phyloP scores from a whole-genome alignment of 768 basidiomycete genomes.

The Phanerochaete sordida region DNA sequence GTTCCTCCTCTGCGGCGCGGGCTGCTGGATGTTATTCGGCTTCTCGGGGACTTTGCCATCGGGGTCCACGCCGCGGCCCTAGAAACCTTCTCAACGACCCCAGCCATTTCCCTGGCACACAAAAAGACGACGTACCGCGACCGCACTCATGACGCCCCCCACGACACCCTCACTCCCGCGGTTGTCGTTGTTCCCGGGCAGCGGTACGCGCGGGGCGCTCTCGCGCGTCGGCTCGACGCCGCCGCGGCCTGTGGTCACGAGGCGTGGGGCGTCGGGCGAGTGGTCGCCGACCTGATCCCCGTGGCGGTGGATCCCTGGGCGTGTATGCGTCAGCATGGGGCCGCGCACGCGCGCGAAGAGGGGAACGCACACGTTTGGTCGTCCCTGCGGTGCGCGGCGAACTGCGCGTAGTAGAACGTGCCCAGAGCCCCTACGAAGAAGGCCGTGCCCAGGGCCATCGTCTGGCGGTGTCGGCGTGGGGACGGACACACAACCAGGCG shows the following conservation, averaged over 20 bases:
- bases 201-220: not conserved
- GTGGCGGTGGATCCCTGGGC: constrained; percentile 11
- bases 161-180: constrained; percentile 1
- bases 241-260: not conserved
- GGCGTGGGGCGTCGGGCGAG: not conserved
- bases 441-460: constrained; percentile 6
- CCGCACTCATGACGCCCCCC: constrained; percentile 3
- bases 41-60: constrained; percentile 8
- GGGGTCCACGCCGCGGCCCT: constrained; percentile 6
- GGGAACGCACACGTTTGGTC: constrained; percentile 8
- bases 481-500: not conserved
- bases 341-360: not conserved
- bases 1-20: constrained; percentile 11
- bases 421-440: constrained; percentile 2
- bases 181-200: constrained; percentile 7
- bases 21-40: constrained; percentile 4
- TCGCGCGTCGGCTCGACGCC: not conserved
- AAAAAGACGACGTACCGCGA: constrained; percentile 6
- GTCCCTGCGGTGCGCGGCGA: constrained; percentile 5
- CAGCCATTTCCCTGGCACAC: no score
- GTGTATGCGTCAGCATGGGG: not conserved
- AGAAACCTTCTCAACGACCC: not conserved
- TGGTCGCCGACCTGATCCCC: constrained; percentile 4
- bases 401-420: constrained; percentile 8
- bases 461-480: not conserved